Conservation (phyloP, 2,329 filamentous ascomycete species). For the Penicillium psychrosexuale region DNA sequence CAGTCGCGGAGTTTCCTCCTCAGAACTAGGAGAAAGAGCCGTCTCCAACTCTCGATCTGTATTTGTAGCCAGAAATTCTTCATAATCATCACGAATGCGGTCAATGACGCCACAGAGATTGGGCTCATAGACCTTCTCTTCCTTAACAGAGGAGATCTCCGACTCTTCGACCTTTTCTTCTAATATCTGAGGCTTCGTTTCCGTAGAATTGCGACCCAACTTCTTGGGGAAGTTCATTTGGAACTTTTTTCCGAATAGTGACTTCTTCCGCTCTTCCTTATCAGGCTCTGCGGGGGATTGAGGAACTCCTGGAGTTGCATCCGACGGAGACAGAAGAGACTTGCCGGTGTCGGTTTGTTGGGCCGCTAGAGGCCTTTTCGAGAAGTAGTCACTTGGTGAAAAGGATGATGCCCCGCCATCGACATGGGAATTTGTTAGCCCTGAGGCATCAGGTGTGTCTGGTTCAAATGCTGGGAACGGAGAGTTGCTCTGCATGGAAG, state of each 20-base stretch:
- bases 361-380: slow-evolving; percentile 51
- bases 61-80: slow-evolving; percentile 40
- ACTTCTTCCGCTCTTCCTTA: slow-evolving; percentile 61
- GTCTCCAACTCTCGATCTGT: slow-evolving; percentile 38
- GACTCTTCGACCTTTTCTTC: slow-evolving; percentile 68
- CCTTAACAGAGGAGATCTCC: slow-evolving; percentile 51
- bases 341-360: slow-evolving; percentile 44
- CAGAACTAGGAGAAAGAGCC: slow-evolving; percentile 43
- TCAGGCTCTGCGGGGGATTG: slow-evolving; percentile 56
- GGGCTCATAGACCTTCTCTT: slow-evolving; percentile 46
- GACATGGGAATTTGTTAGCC: slow-evolving; percentile 52
- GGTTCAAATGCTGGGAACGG: slow-evolving; percentile 28
- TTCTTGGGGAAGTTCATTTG: slow-evolving; percentile 77
- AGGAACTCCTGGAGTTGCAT: slow-evolving; percentile 45
- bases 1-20: slow-evolving; percentile 46
- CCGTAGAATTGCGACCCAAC: slow-evolving; percentile 64
- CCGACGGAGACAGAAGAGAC: slow-evolving; percentile 47
- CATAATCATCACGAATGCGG: slow-evolving; percentile 46
- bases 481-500: slow-evolving; percentile 32
- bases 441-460: slow-evolving; percentile 34
- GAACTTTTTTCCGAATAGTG: slow-evolving; percentile 79
- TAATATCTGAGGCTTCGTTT: slow-evolving; percentile 67
- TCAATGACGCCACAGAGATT: slow-evolving; percentile 48
- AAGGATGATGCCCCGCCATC: slow-evolving; percentile 51
- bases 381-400: slow-evolving; percentile 70